Base-by-base conservation (phyloP, 75 land plant genomes). In the Cryptomeria japonica region DNA sequence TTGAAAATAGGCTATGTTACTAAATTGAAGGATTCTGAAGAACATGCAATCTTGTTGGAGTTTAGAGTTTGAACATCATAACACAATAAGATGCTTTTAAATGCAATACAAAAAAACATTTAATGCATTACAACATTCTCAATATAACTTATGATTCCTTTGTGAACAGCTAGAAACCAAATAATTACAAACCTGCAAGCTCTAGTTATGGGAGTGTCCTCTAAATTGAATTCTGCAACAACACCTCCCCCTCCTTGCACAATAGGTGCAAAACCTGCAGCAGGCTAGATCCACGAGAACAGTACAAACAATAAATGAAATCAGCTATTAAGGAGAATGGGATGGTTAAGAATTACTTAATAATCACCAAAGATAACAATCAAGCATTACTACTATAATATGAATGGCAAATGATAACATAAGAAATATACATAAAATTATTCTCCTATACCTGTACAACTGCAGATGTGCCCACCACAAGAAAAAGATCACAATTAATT, bases 381-480 rank as follows among this genome's bases (percentile, higher is more conserved):
- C 3, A 49, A 46, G 28, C 46, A 55, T 18, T 47, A 9, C 83
- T 47, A 53, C 34, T 19, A 38, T 36, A 15, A 84, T 32, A 87
- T 6, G 49, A 14, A 32, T n/a, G 88, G 39, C 64, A 86, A 36
- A 58, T 38, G 22, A 44, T 19, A 80, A 41, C 83, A 37, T 44
- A 42, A 39, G n/a, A 44, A 80, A 80, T 14, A 78, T 39, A 56
- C 87, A 82, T 32, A 38, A 13, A 42, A 31, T 41, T 91, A 28
- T 12, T 84, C 34, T 51, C 8, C 85, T 34, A 47, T 55, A 92
- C 93, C 90, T 92, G 90, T 28, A 93, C 93, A 41, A 93, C 93
- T n/a, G 93, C 93, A 34, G 93, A 93, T 51, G 93, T 93, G n/a
- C 93, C 93, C 18, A 88, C 87, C 18, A 92, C 92, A 44, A 92